Evolutionary conservation across 139 green algal genomes (phyloP).

Genomic region (Protoeuglena noctilucae): DNA sequence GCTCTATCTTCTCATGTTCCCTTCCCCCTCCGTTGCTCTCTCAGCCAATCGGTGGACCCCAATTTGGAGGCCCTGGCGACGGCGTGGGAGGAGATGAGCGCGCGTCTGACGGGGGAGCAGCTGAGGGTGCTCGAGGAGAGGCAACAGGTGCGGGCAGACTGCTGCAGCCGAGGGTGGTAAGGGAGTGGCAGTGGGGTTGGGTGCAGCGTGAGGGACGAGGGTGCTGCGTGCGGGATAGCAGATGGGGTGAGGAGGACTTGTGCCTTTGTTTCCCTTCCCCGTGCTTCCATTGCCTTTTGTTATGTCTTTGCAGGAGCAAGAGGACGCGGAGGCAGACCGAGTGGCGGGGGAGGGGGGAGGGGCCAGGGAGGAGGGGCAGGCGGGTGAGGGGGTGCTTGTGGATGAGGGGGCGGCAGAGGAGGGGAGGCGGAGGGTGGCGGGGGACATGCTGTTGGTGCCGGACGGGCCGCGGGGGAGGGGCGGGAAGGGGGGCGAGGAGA

Average conservation of each 20-base stretch:
- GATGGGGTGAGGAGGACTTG: too few relatives aligned
- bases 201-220: too few relatives aligned
- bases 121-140: constrained; percentile 14
- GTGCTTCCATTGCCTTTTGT: too few relatives aligned
- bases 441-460: too few relatives aligned
- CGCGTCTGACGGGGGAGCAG: constrained; percentile 15
- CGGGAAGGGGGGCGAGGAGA: background rate
- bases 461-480: background rate
- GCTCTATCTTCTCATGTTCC: too few relatives aligned
- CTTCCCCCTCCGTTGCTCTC: too few relatives aligned
- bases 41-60: constrained; percentile 53
- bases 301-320: constrained; percentile 11
- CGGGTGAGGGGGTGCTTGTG: constrained; percentile 13
- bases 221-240: too few relatives aligned
- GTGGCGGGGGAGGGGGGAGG: constrained; percentile 1
- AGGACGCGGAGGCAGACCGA: constrained; percentile 11
- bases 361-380: constrained; percentile 3
- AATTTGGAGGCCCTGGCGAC: constrained; percentile 54
- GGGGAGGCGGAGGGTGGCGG: background rate
- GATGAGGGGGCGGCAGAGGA: constrained; percentile 4
- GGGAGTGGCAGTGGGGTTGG: too few relatives aligned
- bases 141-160: too few relatives aligned
- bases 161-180: too few relatives aligned
- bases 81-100: constrained; percentile 34
- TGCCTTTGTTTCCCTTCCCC: too few relatives aligned